These are phyloP conservation scores for Eimeria praecox DNA, from an alignment of 169 alveolate species.

Conservation along the genomic window DNA sequence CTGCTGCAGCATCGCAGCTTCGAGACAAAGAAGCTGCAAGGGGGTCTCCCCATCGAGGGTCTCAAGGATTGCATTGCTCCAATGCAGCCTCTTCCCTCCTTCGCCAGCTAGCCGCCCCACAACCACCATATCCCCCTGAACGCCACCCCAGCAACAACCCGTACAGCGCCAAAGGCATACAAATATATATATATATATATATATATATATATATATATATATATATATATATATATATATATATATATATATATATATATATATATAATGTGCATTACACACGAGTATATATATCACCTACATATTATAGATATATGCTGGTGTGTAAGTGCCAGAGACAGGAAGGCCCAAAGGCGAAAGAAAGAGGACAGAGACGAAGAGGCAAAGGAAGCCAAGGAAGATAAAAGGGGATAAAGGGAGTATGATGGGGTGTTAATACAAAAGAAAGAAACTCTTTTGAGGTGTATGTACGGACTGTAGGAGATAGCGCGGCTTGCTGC, in stretches of 20 bases:
- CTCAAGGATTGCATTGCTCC: constrained; percentile 57
- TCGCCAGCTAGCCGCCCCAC: constrained; percentile 63
- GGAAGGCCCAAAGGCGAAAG: not conserved
- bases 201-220: not conserved
- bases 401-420: not conserved
- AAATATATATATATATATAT: not conserved
- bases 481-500: not conserved
- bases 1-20: constrained; percentile 55
- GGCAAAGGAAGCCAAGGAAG: not conserved
- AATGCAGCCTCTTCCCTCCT: constrained; percentile 53
- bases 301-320: too few relatives aligned
- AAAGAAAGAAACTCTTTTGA: not conserved
- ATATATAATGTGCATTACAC: not conserved
- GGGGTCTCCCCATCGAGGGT: constrained; percentile 53
- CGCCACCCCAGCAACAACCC: not conserved
- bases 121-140: constrained; percentile 16
- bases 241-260: too few relatives aligned
- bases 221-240: too few relatives aligned
- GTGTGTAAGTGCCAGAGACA: not conserved
- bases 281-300: too few relatives aligned
- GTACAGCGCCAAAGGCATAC: not conserved
- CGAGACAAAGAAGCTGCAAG: constrained; percentile 62
- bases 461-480: constrained; percentile 23
- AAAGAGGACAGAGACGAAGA: too few relatives aligned
- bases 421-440: not conserved